A percentile compares a stretch with the other conserved stretches of the same genome.
phyloP scores from a whole-genome alignment of 345 rosid genomes.

The Reutealis trisperma region DNA sequence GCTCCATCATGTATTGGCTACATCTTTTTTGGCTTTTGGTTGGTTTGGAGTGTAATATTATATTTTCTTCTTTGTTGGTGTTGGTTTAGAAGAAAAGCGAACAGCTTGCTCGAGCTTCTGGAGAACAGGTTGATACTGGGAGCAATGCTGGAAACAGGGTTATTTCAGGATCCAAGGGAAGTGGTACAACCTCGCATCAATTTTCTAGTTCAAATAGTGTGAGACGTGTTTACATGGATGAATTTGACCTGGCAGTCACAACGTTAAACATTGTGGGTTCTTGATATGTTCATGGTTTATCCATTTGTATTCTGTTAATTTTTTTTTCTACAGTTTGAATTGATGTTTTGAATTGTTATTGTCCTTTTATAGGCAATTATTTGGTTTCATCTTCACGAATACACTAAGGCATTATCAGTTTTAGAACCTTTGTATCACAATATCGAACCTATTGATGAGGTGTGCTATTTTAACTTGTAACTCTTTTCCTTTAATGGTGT shows the following conservation, averaged over 20 bases:
- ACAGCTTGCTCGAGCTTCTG: conserved; percentile 65
- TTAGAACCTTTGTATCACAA: conserved; percentile 75
- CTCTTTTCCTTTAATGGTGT: conserved; percentile 9
- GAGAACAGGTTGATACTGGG: conserved; percentile 61
- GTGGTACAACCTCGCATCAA: conserved; percentile 34
- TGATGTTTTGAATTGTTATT: conserved; percentile 25
- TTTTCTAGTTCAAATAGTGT: conserved; percentile 39
- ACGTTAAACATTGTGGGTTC: conserved; percentile 71
- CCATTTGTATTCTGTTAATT: conserved; percentile 10
- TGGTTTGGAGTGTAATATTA: neutral
- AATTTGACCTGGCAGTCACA: conserved; percentile 74
- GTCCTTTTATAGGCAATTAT: conserved; percentile 62
- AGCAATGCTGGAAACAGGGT: conserved; percentile 47
- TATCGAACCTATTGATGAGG: conserved; percentile 88
- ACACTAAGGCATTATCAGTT: conserved; percentile 70
- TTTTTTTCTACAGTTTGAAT: conserved; percentile 5
- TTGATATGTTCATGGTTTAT: conserved; percentile 7
- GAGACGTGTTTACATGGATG: conserved; percentile 54
- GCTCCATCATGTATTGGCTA: neutral
- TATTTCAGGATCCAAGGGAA: conserved; percentile 56
- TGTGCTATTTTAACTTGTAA: conserved; percentile 27
- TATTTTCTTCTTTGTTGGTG: conserved; percentile 14
- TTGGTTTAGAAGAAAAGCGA: conserved; percentile 64
- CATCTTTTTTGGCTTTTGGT: neutral
- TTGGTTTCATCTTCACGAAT: conserved; percentile 92